These are phyloP conservation scores for Phytophthora fragariaefolia DNA, from an alignment of 352 stramenopile genomes.

Conservation along the genomic window DNA sequence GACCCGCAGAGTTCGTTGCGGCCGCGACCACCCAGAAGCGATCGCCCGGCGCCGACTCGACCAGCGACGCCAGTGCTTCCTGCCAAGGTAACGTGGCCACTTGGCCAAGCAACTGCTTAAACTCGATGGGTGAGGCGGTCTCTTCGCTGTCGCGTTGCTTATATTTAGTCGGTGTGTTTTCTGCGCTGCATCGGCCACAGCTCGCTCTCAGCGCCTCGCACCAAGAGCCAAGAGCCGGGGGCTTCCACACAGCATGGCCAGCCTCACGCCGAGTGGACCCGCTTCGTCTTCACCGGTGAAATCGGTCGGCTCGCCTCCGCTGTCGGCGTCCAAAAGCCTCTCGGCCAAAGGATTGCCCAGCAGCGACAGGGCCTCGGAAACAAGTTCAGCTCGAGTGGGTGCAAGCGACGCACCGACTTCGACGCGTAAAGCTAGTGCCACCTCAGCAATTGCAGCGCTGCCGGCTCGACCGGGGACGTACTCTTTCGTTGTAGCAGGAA, in stretches of 20 bases:
- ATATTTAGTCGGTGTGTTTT: constrained; percentile 34
- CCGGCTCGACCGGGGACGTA: constrained; percentile 64
- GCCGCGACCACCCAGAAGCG: background rate
- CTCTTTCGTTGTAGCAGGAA: constrained; percentile 87
- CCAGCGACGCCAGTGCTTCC: background rate
- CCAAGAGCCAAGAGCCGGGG: constrained; percentile 17
- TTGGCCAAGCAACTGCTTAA: constrained; percentile 18
- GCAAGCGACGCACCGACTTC: constrained; percentile 21
- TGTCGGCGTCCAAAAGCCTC: constrained; percentile 21
- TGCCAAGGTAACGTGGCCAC: constrained; percentile 12
- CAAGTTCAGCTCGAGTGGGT: constrained; percentile 20
- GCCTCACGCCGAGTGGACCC: constrained; percentile 20
- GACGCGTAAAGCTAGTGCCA: constrained; percentile 15
- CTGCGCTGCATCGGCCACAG: constrained; percentile 2
- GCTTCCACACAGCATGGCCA: constrained; percentile 29
- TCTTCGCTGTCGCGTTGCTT: constrained; percentile 19
- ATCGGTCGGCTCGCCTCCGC: constrained; percentile 21
- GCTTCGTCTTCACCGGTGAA: constrained; percentile 39
- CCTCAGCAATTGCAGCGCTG: constrained; percentile 7
- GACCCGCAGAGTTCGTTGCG: constrained; percentile 2
- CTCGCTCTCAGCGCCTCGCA: constrained; percentile 9
- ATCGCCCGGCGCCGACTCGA: background rate
- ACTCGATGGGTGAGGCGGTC: constrained; percentile 15
- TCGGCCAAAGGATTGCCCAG: constrained; percentile 19
- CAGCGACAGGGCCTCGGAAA: constrained; percentile 18